These are phyloP conservation scores for Diplocarpon rosae DNA, from an alignment of 2,329 filamentous ascomycete species.

Conservation along the genomic window DNA sequence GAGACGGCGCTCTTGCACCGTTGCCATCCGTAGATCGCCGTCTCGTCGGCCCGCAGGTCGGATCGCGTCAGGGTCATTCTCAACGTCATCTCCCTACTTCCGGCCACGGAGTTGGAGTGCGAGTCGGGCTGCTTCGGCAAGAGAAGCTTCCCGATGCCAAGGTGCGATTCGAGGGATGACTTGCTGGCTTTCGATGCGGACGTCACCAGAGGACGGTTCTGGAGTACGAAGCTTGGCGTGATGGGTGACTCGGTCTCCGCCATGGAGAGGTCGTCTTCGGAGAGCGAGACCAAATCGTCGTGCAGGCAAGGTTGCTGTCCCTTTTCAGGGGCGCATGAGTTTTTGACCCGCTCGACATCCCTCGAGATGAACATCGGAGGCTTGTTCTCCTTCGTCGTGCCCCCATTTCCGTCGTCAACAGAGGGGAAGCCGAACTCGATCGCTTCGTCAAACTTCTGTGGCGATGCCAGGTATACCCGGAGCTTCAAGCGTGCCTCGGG, in stretches of 20 bases:
- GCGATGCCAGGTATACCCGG: slow-evolving; percentile 73
- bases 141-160: slow-evolving; percentile 19
- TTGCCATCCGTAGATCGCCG: slow-evolving; percentile 62
- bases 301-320: slow-evolving; percentile 46
- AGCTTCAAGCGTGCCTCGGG: slow-evolving; percentile 80
- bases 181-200: slow-evolving; percentile 27
- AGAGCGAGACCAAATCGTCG: slow-evolving; percentile 45
- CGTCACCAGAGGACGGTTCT: slow-evolving; percentile 15
- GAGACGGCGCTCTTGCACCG: slow-evolving; percentile 27
- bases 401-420: slow-evolving; percentile 33
- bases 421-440: slow-evolving; percentile 88
- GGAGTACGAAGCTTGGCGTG: slow-evolving; percentile 24
- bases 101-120: slow-evolving; percentile 40
- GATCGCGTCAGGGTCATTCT: slow-evolving; percentile 91
- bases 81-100: slow-evolving; percentile 82
- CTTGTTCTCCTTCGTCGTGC: slow-evolving; percentile 26
- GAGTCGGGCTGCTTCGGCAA: slow-evolving; percentile 26
- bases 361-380: slow-evolving; percentile 16
- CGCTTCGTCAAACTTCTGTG: slow-evolving; percentile 91
- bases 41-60: slow-evolving; percentile 68
- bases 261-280: slow-evolving; percentile 44
- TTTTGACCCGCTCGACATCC: slow-evolving; percentile 15
- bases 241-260: slow-evolving; percentile 44
- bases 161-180: slow-evolving; percentile 29
- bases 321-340: slow-evolving; percentile 34